Evolutionary conservation across 352 stramenopile genomes (phyloP).

Genomic region (Globisporangium cylindrosporum): DNA sequence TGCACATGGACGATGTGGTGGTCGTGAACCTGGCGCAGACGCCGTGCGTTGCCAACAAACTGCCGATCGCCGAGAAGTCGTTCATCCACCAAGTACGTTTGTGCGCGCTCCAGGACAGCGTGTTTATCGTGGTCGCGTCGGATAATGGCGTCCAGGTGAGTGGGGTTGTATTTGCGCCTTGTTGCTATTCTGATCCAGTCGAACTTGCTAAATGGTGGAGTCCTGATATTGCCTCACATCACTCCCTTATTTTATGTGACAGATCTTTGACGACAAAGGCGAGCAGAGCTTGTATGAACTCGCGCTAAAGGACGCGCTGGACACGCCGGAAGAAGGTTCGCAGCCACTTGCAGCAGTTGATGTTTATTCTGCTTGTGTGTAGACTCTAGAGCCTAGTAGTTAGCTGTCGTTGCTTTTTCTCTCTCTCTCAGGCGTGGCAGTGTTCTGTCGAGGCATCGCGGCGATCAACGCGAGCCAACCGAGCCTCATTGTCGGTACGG

Average conservation of each 20-base stretch:
- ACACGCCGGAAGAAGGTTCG: conserved; percentile 43
- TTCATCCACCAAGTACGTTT: conserved; percentile 65
- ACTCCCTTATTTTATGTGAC: neutral
- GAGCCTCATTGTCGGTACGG: conserved; percentile 48
- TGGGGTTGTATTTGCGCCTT: neutral
- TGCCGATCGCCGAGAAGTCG: conserved; percentile 47
- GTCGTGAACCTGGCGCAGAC: conserved; percentile 41
- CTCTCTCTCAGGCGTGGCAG: conserved; percentile 26
- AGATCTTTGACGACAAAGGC: conserved; percentile 66
- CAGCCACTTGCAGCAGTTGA: neutral
- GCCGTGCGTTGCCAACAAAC: conserved; percentile 36
- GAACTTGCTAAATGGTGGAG: neutral
- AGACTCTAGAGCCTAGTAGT: neutral
- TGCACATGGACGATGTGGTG: conserved; percentile 43
- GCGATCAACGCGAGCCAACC: conserved; percentile 46
- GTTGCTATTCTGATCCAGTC: neutral
- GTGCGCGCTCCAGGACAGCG: conserved; percentile 37
- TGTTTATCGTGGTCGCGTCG: conserved; percentile 62
- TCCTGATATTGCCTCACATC: neutral
- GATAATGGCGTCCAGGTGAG: conserved; percentile 56
- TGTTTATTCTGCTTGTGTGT: neutral
- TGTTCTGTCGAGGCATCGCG: conserved; percentile 67
- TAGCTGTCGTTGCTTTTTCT: neutral
- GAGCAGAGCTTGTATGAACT: conserved; percentile 57
- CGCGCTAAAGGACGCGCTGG: conserved; percentile 48